phyloP scores from a whole-genome alignment of 495 filamentous ascomycete species.

The Aspergillus sclerotiicarbonarius region DNA sequence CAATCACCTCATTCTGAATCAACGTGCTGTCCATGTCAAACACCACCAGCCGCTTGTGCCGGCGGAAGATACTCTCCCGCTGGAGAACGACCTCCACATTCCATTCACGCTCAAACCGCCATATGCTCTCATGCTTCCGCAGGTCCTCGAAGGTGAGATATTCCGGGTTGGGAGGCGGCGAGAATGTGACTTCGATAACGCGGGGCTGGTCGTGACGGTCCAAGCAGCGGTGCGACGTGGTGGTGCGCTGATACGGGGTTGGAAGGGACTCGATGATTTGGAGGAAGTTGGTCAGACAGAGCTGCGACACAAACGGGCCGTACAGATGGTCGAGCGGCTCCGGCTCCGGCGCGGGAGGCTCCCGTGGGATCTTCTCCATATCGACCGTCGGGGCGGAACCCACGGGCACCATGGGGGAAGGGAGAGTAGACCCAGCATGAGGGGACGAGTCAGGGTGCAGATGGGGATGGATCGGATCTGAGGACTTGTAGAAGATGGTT shows the following conservation, averaged over 20 bases:
- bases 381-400: constrained; percentile 63
- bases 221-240: constrained; percentile 69
- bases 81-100: constrained; percentile 80
- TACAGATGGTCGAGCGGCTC: constrained; percentile 75
- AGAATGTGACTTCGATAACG: constrained; percentile 69
- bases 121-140: constrained; percentile 75
- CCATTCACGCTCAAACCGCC: constrained; percentile 82
- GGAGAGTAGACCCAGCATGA: constrained; percentile 32
- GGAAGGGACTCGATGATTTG: constrained; percentile 71
- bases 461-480: constrained; percentile 41
- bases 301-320: constrained; percentile 71
- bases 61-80: constrained; percentile 65
- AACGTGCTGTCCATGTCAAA: constrained; percentile 99
- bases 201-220: constrained; percentile 59
- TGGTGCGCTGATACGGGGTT: constrained; percentile 55
- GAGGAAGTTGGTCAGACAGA: constrained; percentile 80
- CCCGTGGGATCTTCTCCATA: constrained; percentile 67
- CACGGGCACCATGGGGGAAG: constrained; percentile 39
- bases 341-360: constrained; percentile 61
- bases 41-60: constrained; percentile 76
- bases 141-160: constrained; percentile 68
- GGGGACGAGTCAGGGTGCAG: constrained; percentile 40
- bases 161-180: constrained; percentile 62
- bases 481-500: constrained; percentile 48
- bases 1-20: constrained; percentile 95